phyloP scores from a whole-genome alignment of 176 grass and related monocot species.

The Thinopyrum elongatum region DNA sequence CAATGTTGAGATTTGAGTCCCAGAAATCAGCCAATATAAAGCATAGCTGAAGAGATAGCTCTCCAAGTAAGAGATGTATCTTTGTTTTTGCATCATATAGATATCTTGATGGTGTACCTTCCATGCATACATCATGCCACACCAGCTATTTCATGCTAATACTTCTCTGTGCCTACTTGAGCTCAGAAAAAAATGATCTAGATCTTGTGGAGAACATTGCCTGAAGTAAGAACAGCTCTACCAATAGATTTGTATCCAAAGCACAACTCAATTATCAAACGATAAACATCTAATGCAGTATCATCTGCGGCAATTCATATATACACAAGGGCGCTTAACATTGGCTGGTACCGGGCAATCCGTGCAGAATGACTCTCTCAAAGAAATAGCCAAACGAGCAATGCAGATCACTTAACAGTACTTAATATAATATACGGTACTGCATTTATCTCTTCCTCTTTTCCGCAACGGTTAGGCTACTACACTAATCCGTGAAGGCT shows the following conservation, averaged over 20 bases:
- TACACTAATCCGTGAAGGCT: slow-evolving; percentile 6
- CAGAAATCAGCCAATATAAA: not conserved
- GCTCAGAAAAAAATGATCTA: not conserved
- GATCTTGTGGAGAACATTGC: not conserved
- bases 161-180: not conserved
- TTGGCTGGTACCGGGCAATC: not conserved
- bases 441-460: not conserved
- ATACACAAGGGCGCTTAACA: not conserved
- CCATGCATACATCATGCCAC: not conserved
- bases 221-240: slow-evolving; percentile 8
- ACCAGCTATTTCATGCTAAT: not conserved
- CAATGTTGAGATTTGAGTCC: not conserved
- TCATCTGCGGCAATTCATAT: not conserved
- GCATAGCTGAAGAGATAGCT: slow-evolving; percentile 6
- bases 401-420: slow-evolving; percentile 10
- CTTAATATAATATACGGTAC: not conserved
- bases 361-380: not conserved
- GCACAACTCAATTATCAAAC: not conserved
- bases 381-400: slow-evolving; percentile 16
- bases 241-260: not conserved
- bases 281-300: not conserved
- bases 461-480: not conserved
- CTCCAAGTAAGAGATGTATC: not conserved
- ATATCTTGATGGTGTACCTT: not conserved
- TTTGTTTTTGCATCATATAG: not conserved